phyloP scores from a whole-genome alignment of 352 stramenopile genomes.

The Pythium dissimile region DNA sequence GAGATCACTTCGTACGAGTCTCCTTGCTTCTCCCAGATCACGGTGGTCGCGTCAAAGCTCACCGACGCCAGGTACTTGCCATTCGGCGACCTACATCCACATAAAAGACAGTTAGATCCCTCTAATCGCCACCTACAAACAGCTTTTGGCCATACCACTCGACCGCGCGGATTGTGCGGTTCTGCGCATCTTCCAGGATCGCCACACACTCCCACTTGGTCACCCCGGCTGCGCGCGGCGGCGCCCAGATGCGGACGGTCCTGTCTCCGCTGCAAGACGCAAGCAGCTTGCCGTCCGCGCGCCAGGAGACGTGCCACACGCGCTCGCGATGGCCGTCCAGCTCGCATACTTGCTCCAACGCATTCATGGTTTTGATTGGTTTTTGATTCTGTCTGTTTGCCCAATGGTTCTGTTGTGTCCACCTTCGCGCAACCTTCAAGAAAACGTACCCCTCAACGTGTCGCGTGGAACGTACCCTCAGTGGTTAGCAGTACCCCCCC shows the following conservation, averaged over 20 bases:
- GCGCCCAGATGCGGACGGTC: slow-evolving; percentile 83
- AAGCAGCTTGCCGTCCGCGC: slow-evolving; percentile 75
- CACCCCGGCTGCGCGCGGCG: slow-evolving; percentile 11
- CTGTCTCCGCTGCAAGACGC: slow-evolving; percentile 90
- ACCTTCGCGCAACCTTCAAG: slow-evolving; percentile 18
- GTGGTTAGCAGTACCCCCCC: neutral
- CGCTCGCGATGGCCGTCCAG: slow-evolving; percentile 87
- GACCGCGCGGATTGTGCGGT: slow-evolving; percentile 92
- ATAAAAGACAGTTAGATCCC: neutral
- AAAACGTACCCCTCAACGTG: neutral
- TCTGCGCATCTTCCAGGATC: slow-evolving; percentile 93
- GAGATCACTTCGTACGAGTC: slow-evolving; percentile 92
- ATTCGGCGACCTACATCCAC: slow-evolving; percentile 52
- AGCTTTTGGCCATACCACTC: slow-evolving; percentile 77
- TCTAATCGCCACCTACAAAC: neutral
- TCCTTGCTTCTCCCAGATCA: slow-evolving; percentile 92
- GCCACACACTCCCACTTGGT: slow-evolving; percentile 86
- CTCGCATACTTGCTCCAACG: slow-evolving; percentile 45
- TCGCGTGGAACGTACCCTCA: neutral
- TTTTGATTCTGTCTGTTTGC: neutral
- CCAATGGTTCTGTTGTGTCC: neutral
- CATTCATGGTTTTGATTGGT: neutral
- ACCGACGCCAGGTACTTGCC: slow-evolving; percentile 90
- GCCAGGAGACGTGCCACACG: slow-evolving; percentile 92
- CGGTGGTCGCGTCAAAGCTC: slow-evolving; percentile 95